phyloP scores from a whole-genome alignment of 768 basidiomycete species.

The Rubroboletus pulcherrimus region DNA sequence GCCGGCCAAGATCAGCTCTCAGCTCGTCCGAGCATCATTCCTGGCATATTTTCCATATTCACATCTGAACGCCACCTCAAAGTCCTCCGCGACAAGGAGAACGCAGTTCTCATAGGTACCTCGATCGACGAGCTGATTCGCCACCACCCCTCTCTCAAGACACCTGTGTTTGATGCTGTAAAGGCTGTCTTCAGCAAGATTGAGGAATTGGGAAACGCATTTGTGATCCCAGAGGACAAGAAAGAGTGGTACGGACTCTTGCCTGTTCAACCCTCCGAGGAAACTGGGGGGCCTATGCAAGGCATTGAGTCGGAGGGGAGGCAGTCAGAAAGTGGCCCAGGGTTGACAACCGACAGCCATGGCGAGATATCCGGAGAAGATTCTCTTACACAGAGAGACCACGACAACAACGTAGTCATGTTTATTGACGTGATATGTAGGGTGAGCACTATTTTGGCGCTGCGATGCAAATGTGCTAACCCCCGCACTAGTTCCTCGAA shows the following conservation, averaged over 20 bases:
- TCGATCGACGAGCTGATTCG: slow-evolving; percentile 93
- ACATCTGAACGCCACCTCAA: slow-evolving; percentile 81
- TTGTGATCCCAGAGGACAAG: slow-evolving; percentile 51
- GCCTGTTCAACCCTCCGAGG: slow-evolving; percentile 22
- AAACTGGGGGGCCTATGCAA: slow-evolving; percentile 47
- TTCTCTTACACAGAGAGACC: slow-evolving; percentile 42
- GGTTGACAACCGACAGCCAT: slow-evolving; percentile 13
- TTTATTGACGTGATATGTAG: slow-evolving; percentile 78
- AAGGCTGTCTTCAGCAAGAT: slow-evolving; percentile 68
- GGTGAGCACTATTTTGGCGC: slow-evolving; percentile 40
- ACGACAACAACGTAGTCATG: slow-evolving; percentile 73
- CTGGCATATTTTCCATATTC: slow-evolving; percentile 81
- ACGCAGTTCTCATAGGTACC: slow-evolving; percentile 82
- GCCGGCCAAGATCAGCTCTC: slow-evolving; percentile 78
- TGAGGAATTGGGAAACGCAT: slow-evolving; percentile 67
- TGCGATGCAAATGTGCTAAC: slow-evolving; percentile 2
- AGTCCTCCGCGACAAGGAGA: slow-evolving; percentile 88
- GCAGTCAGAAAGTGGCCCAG: slow-evolving; percentile 19
- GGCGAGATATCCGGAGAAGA: slow-evolving; percentile 30
- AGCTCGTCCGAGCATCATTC: slow-evolving; percentile 76
- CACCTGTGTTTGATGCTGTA: slow-evolving; percentile 73
- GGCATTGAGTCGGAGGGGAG: slow-evolving; percentile 31
- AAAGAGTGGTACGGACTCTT: slow-evolving; percentile 65
- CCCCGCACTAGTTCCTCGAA: slow-evolving; percentile 68
- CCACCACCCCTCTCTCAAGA: slow-evolving; percentile 88